Conservation (phyloP, 495 filamentous ascomycete genomes). For the Penicilliopsis zonata region DNA sequence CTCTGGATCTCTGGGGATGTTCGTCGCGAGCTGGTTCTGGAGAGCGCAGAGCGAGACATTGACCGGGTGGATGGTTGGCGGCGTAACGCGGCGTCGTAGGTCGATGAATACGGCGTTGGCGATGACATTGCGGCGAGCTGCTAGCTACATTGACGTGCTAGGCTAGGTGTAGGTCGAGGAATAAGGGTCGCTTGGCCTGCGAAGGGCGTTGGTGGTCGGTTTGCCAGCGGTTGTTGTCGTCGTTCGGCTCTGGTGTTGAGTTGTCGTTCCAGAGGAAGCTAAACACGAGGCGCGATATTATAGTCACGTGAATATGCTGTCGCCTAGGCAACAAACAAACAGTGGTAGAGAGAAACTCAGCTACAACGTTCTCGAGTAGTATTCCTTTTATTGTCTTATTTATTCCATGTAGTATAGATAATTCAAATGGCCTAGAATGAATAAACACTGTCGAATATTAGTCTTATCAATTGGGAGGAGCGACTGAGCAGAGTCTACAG, state of each 20-base stretch:
- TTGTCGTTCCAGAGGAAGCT: not conserved
- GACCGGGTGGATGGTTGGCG: conserved; percentile 23
- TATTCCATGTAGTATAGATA: too few relatives aligned
- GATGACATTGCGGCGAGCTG: conserved; percentile 23
- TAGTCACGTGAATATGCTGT: not conserved
- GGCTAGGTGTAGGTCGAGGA: conserved; percentile 1
- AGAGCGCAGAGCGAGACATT: conserved; percentile 29
- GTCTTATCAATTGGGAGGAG: too few relatives aligned
- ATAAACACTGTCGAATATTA: too few relatives aligned
- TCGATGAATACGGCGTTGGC: conserved; percentile 24
- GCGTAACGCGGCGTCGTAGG: conserved; percentile 23
- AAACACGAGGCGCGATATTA: not conserved
- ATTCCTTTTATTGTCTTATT: too few relatives aligned
- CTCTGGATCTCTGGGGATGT: conserved; percentile 23
- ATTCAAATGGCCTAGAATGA: too few relatives aligned
- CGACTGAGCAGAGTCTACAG: too few relatives aligned
- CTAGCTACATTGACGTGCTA: conserved; percentile 9
- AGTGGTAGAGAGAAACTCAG: too few relatives aligned
- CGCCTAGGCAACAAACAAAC: not conserved
- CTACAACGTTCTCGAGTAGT: too few relatives aligned
- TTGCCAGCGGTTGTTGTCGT: not conserved
- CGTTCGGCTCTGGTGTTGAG: not conserved
- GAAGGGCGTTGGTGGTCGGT: too few relatives aligned
- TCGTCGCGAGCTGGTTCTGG: conserved; percentile 28
- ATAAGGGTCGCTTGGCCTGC: too few relatives aligned